phyloP scores from a whole-genome alignment of 2,329 filamentous ascomycete species.

The Nothophaeocryptopus gaeumannii region DNA sequence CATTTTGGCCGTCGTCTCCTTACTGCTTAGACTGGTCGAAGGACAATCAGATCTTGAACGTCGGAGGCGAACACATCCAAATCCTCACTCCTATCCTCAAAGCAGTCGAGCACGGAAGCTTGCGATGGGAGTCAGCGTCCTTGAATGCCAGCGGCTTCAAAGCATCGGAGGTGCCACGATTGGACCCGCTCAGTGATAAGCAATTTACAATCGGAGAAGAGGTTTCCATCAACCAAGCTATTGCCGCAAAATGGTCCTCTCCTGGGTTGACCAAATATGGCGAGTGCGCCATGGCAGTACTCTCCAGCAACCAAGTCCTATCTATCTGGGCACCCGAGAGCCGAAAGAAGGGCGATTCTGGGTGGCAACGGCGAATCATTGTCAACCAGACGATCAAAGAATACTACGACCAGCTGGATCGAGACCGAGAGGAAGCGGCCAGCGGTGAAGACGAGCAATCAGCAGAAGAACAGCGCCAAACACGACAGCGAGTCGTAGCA shows the following conservation, averaged over 20 bases:
- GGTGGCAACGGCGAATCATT: slow-evolving; percentile 54
- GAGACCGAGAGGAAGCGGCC: slow-evolving; percentile 29
- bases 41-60: slow-evolving; percentile 58
- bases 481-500: slow-evolving; percentile 40
- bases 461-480: slow-evolving; percentile 22
- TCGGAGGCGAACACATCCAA: slow-evolving; percentile 55
- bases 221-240: slow-evolving; percentile 52
- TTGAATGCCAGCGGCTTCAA: slow-evolving; percentile 49
- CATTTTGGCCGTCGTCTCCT: slow-evolving; percentile 51
- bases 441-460: slow-evolving; percentile 22
- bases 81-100: slow-evolving; percentile 41
- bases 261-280: slow-evolving; percentile 55
- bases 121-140: slow-evolving; percentile 20
- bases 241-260: slow-evolving; percentile 56
- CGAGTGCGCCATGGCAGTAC: slow-evolving; percentile 53
- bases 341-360: slow-evolving; percentile 38
- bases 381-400: slow-evolving; percentile 49
- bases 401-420: slow-evolving; percentile 36
- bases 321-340: slow-evolving; percentile 56
- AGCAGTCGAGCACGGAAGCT: slow-evolving; percentile 10
- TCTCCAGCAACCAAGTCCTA: slow-evolving; percentile 56
- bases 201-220: slow-evolving; percentile 59
- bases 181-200: slow-evolving; percentile 45
- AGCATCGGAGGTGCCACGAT: slow-evolving; percentile 45
- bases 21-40: slow-evolving; percentile 58